Percentiles rank a stretch among this genome's conserved stretches.
Evolutionary conservation across 768 basidiomycete genomes (phyloP).

Genomic region (Calocybe cyanea): DNA sequence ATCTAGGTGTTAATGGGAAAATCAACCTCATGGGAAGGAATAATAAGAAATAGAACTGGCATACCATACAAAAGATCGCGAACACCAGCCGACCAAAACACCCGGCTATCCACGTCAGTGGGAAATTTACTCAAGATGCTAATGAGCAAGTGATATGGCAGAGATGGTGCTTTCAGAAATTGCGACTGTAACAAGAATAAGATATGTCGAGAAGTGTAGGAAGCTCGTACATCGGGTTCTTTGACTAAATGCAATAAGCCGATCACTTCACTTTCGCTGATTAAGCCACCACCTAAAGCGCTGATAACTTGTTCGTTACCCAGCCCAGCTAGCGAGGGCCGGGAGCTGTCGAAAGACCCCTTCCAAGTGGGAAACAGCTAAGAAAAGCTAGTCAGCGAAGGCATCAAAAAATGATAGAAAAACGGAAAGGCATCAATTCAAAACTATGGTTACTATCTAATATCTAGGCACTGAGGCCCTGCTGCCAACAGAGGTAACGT

Average conservation of each 20-base stretch:
- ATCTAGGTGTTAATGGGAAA: conserved; percentile 22
- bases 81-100: conserved; percentile 64
- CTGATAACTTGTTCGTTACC: conserved; percentile 52
- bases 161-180: conserved; percentile 79
- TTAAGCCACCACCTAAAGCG: conserved; percentile 61
- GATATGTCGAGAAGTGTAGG: neutral
- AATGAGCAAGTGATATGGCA: conserved; percentile 78
- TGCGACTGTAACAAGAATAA: conserved; percentile 54
- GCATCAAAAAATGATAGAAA: conserved; percentile 1
- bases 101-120: conserved; percentile 66
- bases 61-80: conserved; percentile 67
- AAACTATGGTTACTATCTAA: neutral
- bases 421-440: neutral
- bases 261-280: conserved; percentile 65
- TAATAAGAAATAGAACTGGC: conserved; percentile 18
- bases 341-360: conserved; percentile 65
- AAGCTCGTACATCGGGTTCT: conserved; percentile 65
- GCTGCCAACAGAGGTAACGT: neutral
- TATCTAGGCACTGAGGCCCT: neutral
- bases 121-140: conserved; percentile 79
- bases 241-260: conserved; percentile 67
- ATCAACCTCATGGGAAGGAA: conserved; percentile 2
- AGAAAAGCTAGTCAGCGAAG: conserved; percentile 2
- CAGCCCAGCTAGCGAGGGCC: conserved; percentile 65
- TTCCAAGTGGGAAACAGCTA: conserved; percentile 82